Base-by-base conservation (phyloP, 495 filamentous ascomycete species). In the Polyplosphaeria fusca region DNA sequence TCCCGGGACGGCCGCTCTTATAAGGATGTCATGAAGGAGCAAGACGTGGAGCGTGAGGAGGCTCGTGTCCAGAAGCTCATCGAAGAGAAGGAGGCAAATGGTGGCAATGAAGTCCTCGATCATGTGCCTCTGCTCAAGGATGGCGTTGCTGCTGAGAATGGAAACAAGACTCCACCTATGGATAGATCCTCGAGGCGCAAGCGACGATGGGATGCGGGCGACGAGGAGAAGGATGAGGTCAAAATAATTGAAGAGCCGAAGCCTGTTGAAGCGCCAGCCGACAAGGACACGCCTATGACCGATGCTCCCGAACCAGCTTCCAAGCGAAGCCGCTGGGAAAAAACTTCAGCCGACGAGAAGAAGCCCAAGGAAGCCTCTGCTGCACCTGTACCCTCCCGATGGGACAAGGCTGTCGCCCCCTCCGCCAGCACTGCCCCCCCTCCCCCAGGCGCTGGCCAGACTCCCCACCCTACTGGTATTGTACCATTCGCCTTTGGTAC, bases 31-130 rank as follows among this genome's bases (percentile, higher is more conserved):
- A 97, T 99, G 94, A 86, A 86, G 56, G 79, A 85, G 37, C 83
- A 88, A 52, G 93, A 99, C 59, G 68, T 99, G 18, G 92, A 99
- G 70, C 82, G 90, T 53, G 93, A 99, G 73, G 93, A 99, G 74
- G 88, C 93, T 64, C 82, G 92, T 57, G 87, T 99, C 27, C 78
- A 81, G 61, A 85, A 80, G 61, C 74, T 89, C 58, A 91, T 99
- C 62, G 80, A 85, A 48, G 87, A 95, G 56, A 86, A 86, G 73
- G 75, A 82, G 56, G 76, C 79, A 61, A 78, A 85, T 5, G 75
- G 77, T 41, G 83, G 84, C 44, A 77, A 72, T 61, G 75, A 67
- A 58, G 46, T 49, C 16, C 40, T 57, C 3, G 65, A 68, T 24
- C 56, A 67, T 35, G 20, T 52, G 32, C 27, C 61, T 19, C 64